Evolutionary conservation across 352 stramenopile species (phyloP).

Genomic region (Globisporangium okanoganense): DNA sequence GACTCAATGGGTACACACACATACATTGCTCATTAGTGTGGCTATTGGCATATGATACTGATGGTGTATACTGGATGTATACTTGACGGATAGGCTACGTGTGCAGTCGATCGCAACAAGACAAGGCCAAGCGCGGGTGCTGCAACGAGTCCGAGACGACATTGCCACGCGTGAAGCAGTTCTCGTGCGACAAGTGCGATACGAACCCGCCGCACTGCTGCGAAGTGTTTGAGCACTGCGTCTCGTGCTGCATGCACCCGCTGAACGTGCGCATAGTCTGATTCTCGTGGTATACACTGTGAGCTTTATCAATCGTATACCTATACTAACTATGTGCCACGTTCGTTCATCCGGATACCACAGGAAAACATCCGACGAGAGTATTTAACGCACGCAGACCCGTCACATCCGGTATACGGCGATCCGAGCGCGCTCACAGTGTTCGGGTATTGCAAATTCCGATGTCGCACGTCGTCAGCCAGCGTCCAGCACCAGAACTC

Average conservation of each 20-base stretch:
- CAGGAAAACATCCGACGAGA: constrained; percentile 54
- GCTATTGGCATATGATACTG: background rate
- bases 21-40: background rate
- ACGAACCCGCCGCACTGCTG: constrained; percentile 69
- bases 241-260: constrained; percentile 81
- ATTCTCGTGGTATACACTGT: background rate
- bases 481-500: constrained; percentile 79
- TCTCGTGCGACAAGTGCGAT: constrained; percentile 60
- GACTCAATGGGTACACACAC: constrained; percentile 44
- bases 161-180: constrained; percentile 51
- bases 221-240: constrained; percentile 61
- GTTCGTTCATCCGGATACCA: background rate
- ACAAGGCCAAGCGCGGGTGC: constrained; percentile 37
- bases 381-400: constrained; percentile 58
- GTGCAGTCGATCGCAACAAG: constrained; percentile 42
- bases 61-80: background rate
- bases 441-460: constrained; percentile 69
- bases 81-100: constrained; percentile 29
- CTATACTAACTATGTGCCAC: background rate
- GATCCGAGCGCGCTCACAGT: constrained; percentile 47
- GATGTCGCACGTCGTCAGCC: constrained; percentile 69
- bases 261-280: constrained; percentile 45
- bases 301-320: background rate
- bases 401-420: constrained; percentile 58
- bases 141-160: constrained; percentile 55